A percentile compares a stretch with the other conserved stretches of the same genome.
Evolutionary conservation across 2,329 filamentous ascomycete species (phyloP).

Genomic region (Fusarium succisae): DNA sequence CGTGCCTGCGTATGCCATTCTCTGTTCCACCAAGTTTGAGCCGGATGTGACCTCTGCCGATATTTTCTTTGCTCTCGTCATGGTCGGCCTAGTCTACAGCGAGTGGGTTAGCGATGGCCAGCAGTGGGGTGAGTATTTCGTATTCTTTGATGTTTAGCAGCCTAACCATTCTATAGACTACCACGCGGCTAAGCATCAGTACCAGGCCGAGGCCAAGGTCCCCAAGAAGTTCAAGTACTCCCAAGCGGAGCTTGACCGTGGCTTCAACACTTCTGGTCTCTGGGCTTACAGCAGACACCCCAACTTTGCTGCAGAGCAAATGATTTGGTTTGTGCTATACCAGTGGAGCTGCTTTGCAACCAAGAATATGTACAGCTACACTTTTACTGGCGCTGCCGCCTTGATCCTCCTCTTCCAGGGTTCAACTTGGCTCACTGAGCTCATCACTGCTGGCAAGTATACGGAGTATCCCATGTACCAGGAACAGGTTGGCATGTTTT

Average conservation of each 20-base stretch:
- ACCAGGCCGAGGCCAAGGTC: constrained; percentile 65
- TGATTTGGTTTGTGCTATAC: constrained; percentile 88
- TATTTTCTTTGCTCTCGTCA: constrained; percentile 56
- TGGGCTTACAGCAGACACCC: constrained; percentile 92
- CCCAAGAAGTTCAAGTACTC: constrained; percentile 55
- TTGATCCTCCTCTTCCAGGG: constrained; percentile 87
- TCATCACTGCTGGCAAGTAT: constrained; percentile 84
- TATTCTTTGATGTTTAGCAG: not conserved
- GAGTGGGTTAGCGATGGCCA: constrained; percentile 91
- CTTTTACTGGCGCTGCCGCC: constrained; percentile 71
- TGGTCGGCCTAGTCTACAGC: constrained; percentile 63
- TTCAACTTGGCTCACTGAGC: constrained; percentile 88
- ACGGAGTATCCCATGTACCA: constrained; percentile 89
- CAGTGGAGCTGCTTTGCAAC: constrained; percentile 85
- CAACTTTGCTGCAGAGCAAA: constrained; percentile 93
- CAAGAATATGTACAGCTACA: constrained; percentile 80
- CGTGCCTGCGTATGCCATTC: constrained; percentile 81
- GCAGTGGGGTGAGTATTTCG: constrained; percentile 75
- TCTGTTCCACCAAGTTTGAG: constrained; percentile 75
- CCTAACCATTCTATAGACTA: constrained; percentile 62
- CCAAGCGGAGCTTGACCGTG: constrained; percentile 84
- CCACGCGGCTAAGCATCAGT: constrained; percentile 82
- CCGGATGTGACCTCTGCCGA: constrained; percentile 57
- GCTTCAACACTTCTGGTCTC: constrained; percentile 84
- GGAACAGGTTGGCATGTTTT: constrained; percentile 81